phyloP scores from a whole-genome alignment of 2,329 filamentous ascomycete genomes.

The Penicillium aurantiogriseum region DNA sequence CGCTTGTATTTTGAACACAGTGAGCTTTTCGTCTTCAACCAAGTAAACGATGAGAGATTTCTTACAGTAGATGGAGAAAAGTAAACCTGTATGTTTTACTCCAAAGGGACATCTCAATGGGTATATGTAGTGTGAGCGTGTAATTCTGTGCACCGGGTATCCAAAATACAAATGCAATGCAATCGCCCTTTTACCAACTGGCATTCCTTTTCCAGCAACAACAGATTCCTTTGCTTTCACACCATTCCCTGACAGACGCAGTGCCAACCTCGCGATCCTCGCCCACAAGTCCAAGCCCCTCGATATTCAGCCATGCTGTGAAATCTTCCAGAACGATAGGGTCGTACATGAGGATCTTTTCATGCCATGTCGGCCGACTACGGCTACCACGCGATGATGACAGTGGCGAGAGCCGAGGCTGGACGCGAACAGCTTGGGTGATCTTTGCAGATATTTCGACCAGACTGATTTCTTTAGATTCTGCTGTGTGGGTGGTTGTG shows the following conservation, averaged over 20 bases:
- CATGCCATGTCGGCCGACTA: slow-evolving; percentile 67
- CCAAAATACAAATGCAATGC: not conserved
- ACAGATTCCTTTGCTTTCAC: slow-evolving; percentile 80
- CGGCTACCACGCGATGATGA: slow-evolving; percentile 37
- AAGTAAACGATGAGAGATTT: not conserved
- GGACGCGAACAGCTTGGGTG: slow-evolving; percentile 48
- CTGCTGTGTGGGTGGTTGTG: not conserved
- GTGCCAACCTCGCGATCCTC: slow-evolving; percentile 65
- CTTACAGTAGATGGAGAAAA: not conserved
- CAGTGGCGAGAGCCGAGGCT: slow-evolving; percentile 29
- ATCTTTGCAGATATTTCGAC: slow-evolving; percentile 48
- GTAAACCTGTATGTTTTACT: too few species aligned
- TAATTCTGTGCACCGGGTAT: not conserved
- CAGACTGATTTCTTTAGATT: slow-evolving; percentile 23
- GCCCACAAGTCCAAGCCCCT: slow-evolving; percentile 61
- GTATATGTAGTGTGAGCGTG: not conserved
- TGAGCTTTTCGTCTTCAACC: not conserved
- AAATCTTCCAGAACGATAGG: slow-evolving; percentile 86
- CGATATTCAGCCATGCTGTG: slow-evolving; percentile 75
- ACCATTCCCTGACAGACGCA: slow-evolving; percentile 79
- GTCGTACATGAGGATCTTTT: slow-evolving; percentile 92
- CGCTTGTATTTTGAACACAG: not conserved
- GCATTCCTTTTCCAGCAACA: slow-evolving; percentile 64
- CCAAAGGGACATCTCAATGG: not conserved
- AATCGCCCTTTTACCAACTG: slow-evolving; percentile 9